These are phyloP conservation scores for Penstemon eatonii DNA, from an alignment of 257 asterid species.

Conservation along the genomic window DNA sequence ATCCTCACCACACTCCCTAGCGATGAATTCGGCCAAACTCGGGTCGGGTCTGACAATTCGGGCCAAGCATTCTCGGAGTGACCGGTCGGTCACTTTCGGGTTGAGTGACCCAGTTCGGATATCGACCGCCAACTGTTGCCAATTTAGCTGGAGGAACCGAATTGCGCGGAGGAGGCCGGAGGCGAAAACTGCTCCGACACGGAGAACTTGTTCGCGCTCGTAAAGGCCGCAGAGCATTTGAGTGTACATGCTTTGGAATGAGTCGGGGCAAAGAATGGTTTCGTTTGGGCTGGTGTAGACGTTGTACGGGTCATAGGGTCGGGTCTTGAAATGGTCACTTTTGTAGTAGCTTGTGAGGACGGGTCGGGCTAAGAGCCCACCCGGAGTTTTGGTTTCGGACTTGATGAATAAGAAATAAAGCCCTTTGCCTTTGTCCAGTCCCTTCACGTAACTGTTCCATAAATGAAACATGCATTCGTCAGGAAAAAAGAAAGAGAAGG, in stretches of 20 bases:
- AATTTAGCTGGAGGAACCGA: conserved; percentile 86
- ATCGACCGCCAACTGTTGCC: conserved; percentile 57
- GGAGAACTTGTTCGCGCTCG: conserved; percentile 83
- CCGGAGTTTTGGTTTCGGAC: conserved; percentile 87
- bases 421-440: conserved; percentile 92
- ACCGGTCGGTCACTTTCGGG: conserved; percentile 54
- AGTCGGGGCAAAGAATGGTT: conserved; percentile 85
- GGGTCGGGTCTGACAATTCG: conserved; percentile 50
- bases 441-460: conserved; percentile 81
- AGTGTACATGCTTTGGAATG: conserved; percentile 94
- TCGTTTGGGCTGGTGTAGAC: conserved; percentile 95
- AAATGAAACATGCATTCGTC: conserved; percentile 28
- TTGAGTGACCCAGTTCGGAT: conserved; percentile 66
- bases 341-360: conserved; percentile 96
- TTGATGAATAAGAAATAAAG: conserved; percentile 80
- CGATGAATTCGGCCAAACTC: conserved; percentile 54
- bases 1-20: conserved; percentile 53
- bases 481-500: conserved; percentile 18
- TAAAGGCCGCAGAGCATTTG: conserved; percentile 96
- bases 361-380: conserved; percentile 93
- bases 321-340: conserved; percentile 95
- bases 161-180: conserved; percentile 98
- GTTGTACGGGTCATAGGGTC: conserved; percentile 89
- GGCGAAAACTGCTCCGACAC: conserved; percentile 94
- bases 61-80: conserved; percentile 50